Base-by-base conservation (phyloP, 2,329 filamentous ascomycete genomes). In the Aureobasidium uvarum region DNA sequence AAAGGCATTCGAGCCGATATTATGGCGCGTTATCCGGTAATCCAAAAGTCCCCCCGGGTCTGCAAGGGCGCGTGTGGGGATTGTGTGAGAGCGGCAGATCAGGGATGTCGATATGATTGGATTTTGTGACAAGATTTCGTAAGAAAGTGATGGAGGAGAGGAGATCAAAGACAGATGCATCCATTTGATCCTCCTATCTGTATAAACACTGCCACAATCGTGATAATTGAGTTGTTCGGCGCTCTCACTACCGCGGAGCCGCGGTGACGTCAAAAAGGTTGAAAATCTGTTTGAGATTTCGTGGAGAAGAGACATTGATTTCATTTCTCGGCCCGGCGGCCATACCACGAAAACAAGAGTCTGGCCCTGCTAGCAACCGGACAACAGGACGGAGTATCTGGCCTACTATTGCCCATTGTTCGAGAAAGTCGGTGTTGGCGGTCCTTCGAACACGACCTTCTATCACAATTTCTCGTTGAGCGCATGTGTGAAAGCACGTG, bases 201-300 rank as follows among this genome's bases (percentile, higher is more conserved):
- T 58, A 58, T 18, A 41, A n/a, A 58, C 54, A 58, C 54, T 58
- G 54, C 54, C 54, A 58, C 54, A 58, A 58, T 58, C 36, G 36
- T 31, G 6, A 56, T n/a, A 43, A 56, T 51, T 51, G 48, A 20
- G 52, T 39, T 39, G 38, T 45, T 45, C 54, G 23, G 39, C n/a
- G n/a, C 39, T 58, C 39, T 28, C 31, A 54, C 23, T 23, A 43
- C 54, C 54, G 54, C 54, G 54, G 54, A 58, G 11, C 38, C n/a
- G n/a, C 43, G 31, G 25, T 58, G 54, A 58, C 54, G 54, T 58
- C 51, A 55, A 58, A 33, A 56, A 38, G 18, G 20, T 31, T 43
- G 18, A 39, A 46, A 46, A 31, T 58, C 28, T 18, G 8, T 28
- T 43, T 45, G 38, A 33, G 25, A 45, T 58, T 58, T 58, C 38